Evolutionary conservation across 2,329 filamentous ascomycete species (phyloP), one percentile per base, ranked within the genome.

Genomic region (Metarhizium guizhouense): DNA sequence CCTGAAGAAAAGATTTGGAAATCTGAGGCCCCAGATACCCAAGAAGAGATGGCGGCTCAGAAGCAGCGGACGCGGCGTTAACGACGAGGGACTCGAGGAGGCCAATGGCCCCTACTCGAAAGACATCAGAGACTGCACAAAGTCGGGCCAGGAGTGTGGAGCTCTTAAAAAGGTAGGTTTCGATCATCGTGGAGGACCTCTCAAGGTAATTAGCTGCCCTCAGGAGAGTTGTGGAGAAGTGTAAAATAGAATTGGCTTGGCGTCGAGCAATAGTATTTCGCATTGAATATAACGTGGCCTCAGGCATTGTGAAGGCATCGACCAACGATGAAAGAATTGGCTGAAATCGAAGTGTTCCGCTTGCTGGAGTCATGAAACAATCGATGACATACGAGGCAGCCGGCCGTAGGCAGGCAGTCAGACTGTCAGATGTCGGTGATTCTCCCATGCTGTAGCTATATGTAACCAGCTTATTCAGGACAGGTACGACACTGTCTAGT

Each of bases 11-110:
- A 43, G 88, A 86, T 63, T 89, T 90, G 11, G 92, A 89, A 8
- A 90, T 85, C 55, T 90, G 84, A 10, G 90, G 81, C 1, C 91
- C 91, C 6, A 99, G 76, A 66, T 95, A 90, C 36, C 92, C 92
- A 25, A 99, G 82, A n/a, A 99, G 78, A 6, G 93, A 96, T n/a
- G 90, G 89, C 1, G 92, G 90, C 62, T 96, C 91, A n/a, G 78
- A 79, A 34, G 80, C 73, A 16, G 78, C 74, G 58, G 82, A 82
- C 29, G 85, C 83, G 29, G 87, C 86, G 60, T 81, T 85, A 47
- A 85, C 77, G 32, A 96, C 84, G 18, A 96, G 72, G 11, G 85
- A 82, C 58, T 91, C 85, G 7, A 96, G 74, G 2, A 96, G 74
- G 30, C 79, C 76, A 36, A 92, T 78, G 1, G 87, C 81, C 2